Base-by-base conservation (phyloP, 257 asterid genomes). In the Scutellaria galericulata region DNA sequence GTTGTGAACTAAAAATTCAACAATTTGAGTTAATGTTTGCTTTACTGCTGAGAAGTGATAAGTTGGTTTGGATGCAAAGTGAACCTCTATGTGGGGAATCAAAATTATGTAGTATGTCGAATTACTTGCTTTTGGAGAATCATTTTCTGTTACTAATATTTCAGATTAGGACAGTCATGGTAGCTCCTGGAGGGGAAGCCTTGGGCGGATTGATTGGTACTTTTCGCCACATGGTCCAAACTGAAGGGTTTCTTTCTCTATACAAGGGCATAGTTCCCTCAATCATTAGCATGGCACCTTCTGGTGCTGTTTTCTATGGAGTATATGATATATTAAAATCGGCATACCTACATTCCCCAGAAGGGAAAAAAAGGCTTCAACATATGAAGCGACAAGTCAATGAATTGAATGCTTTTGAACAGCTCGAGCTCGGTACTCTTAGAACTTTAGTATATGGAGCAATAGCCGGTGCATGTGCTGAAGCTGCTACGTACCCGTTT, bases 131-230 rank as follows among this genome's bases (percentile, higher is more conserved):
- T 71, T 76, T 51, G 53, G 63, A 69, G 57, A 70, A 74, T 64
- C 46, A 65, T 58, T 63, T 40, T 59, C 71, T 35, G 14, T 64
- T 44, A 18, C 51, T 24, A 66, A 78, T 60, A 14, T 80, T 78
- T 85, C 95, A 93, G 97, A 89, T 91, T 73, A 86, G 98, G 78
- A 94, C 99, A 41, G 95, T 94, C 73, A 88, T 91, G 97, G 90
- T 94, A 31, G 99, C 99, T 68, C 97, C 97, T 65, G 99, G 99
- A 57, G 99, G 97, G 60, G 99, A 94, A 80, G 95, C 97, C 58
- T 80, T 94, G 86, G 99, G 97, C 24, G 97, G 99, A 68, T 15
- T 94, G 18, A 77, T 88, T 46, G 95, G 97, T 69, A 78, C 96
- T 20, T 88, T 88, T 66, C 87, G 81, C 58, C 95, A 94, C 83